Evolutionary conservation across 345 rosid genomes (phyloP).

Genomic region (Lenwebbia sp.): DNA sequence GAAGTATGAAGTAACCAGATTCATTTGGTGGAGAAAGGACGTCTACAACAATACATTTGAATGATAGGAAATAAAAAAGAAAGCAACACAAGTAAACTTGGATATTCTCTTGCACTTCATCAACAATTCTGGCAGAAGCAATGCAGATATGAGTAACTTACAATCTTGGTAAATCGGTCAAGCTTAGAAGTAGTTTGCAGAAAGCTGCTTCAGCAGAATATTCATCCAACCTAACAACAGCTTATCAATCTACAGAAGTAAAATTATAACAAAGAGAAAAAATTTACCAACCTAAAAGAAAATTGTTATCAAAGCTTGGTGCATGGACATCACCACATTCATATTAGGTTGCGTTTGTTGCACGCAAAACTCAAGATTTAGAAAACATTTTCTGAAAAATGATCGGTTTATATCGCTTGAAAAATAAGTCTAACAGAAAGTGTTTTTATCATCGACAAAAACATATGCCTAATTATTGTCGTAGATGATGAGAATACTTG

Average conservation of each 20-base stretch:
- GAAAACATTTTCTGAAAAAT: too few relatives aligned
- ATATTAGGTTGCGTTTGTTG: too few relatives aligned
- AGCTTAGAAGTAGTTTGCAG: not conserved
- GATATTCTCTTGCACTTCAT: not conserved
- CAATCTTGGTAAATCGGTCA: not conserved
- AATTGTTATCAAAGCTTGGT: not conserved
- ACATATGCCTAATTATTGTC: too few relatives aligned
- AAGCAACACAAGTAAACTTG: not conserved
- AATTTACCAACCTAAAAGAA: not conserved
- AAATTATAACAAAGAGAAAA: not conserved
- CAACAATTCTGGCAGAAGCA: not conserved
- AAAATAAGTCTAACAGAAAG: too few relatives aligned
- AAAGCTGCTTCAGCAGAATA: not conserved
- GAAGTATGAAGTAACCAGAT: not conserved
- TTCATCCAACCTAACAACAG: not conserved
- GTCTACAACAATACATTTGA: not conserved
- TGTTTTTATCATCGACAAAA: too few relatives aligned
- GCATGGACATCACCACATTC: not conserved
- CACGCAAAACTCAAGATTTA: too few relatives aligned
- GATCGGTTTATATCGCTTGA: too few relatives aligned
- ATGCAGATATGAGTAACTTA: not conserved
- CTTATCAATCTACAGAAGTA: not conserved
- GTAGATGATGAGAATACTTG: too few relatives aligned
- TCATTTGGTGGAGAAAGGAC: not conserved
- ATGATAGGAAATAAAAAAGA: not conserved